Evolutionary conservation across 371 early-diverging fungal species (phyloP), one percentile per base, ranked within the genome.

Genomic region (Nematocida ausubeli): DNA sequence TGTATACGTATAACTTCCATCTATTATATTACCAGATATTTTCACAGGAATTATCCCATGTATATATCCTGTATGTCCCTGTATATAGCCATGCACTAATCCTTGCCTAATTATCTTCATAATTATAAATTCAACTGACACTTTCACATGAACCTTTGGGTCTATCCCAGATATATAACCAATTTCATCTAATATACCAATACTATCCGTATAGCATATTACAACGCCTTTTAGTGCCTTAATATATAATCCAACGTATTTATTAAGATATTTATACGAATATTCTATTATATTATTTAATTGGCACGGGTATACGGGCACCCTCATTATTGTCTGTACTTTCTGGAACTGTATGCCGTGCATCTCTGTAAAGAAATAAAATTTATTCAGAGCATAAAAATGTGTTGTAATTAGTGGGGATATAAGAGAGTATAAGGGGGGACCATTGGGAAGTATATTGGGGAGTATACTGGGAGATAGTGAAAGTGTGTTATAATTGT

Each of bases 71-170:
- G 7, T 19, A 12, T 9, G 7, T 1, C 55, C 26, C 28, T 28
- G 22, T 35, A 60, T 19, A 0, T 54, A 12, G 9, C 54, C 35
- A 0, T 24, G 22, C 1, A 37, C 60, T 14, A 7, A n/a, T 19
- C 55, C 42, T 4, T 40, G 7, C 5, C 52, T 19, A 1, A 52
- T n/a, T 7, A 75, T 67, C 32, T 47, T 55, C 50, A 75, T 6
- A 1, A 75, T 16, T 0, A 75, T 24, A 40, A 75, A 75, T 55
- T 75, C 78, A 1, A 67, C 78, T 19, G 60, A 42, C 26, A 75
- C 66, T 42, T 67, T 75, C 16, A 66, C 80, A 39, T 65, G 67
- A 3, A 66, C 40, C 1, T 44, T 67, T 66, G 62, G 34, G n/a
- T 55, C 78, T 42, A n/a, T 47, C 22, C 49, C 64, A 5, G 39